Conservation (phyloP, 106 monocot genomes). For the Hemerocallis citrina region DNA sequence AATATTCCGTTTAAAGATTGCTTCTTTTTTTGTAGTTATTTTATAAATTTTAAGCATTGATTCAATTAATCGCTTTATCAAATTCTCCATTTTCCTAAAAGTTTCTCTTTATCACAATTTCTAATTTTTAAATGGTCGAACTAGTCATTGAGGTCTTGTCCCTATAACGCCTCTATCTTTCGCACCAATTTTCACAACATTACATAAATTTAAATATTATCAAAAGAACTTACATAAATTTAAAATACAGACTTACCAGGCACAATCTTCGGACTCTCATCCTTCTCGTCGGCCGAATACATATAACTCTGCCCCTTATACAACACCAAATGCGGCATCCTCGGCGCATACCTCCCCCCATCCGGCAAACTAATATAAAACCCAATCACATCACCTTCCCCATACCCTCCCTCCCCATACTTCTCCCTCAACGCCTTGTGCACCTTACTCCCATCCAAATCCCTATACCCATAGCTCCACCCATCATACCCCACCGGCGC, state of each 20-base stretch:
- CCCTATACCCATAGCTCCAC: conserved; percentile 79
- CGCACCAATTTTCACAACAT: no score
- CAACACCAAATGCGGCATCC: conserved; percentile 56
- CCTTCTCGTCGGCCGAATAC: conserved; percentile 58
- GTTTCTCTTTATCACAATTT: no score
- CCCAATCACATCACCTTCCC: conserved; percentile 87
- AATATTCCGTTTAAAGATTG: no score
- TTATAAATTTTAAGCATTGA: no score
- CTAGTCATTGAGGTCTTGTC: no score
- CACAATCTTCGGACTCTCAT: conserved; percentile 64
- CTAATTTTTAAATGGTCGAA: no score
- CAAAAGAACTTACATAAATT: no score
- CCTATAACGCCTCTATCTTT: no score
- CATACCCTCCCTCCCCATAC: conserved; percentile 73
- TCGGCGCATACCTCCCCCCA: conserved; percentile 57
- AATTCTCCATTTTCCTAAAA: no score
- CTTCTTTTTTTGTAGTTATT: no score
- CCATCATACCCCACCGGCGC: conserved; percentile 89
- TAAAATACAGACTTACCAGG: conserved; percentile 88
- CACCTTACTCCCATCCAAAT: conserved; percentile 81
- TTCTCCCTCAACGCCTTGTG: conserved; percentile 79
- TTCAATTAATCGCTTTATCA: no score
- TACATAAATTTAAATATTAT: no score
- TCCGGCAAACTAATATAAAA: conserved; percentile 84
- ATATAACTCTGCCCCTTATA: conserved; percentile 79